These are phyloP conservation scores for Ambrosia artemisiifolia DNA, from an alignment of 129 eudicot species.

Conservation along the genomic window DNA sequence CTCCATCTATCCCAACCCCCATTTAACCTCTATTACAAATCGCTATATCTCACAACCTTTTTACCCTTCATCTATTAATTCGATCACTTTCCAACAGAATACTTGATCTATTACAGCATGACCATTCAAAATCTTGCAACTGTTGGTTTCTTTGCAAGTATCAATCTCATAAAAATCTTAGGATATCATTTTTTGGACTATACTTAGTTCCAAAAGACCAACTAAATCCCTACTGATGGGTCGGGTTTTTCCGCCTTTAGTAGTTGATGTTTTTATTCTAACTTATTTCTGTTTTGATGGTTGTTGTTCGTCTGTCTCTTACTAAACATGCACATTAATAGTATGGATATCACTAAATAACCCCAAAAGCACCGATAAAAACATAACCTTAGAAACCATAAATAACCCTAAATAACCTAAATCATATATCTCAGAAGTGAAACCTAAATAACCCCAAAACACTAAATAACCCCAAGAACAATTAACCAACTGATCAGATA, in stretches of 20 bases:
- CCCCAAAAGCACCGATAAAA: too few species aligned
- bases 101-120: slow-evolving; percentile 71
- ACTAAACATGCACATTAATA: slow-evolving; percentile 73
- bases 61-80: slow-evolving; percentile 72
- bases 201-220: background rate
- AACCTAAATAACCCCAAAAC: too few species aligned
- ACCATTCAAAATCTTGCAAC: slow-evolving; percentile 70
- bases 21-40: slow-evolving; percentile 74
- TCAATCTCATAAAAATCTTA: background rate
- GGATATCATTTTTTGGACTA: background rate
- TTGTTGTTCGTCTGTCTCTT: background rate
- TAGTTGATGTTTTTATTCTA: background rate
- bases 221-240: background rate
- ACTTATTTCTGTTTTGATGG: background rate
- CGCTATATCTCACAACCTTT: slow-evolving; percentile 74
- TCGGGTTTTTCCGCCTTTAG: background rate
- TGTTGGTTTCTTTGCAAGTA: slow-evolving; percentile 81
- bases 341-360: slow-evolving; percentile 96
- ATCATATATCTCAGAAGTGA: too few species aligned
- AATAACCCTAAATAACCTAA: too few species aligned
- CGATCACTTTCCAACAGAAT: slow-evolving; percentile 73
- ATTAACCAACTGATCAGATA: too few species aligned
- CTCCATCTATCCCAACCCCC: too few species aligned
- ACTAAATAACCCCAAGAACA: too few species aligned
- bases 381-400: too few species aligned